Evolutionary conservation across 768 basidiomycete species (phyloP), one percentile per base, ranked within the genome.

Genomic region (Boletus vinaceobasis): DNA sequence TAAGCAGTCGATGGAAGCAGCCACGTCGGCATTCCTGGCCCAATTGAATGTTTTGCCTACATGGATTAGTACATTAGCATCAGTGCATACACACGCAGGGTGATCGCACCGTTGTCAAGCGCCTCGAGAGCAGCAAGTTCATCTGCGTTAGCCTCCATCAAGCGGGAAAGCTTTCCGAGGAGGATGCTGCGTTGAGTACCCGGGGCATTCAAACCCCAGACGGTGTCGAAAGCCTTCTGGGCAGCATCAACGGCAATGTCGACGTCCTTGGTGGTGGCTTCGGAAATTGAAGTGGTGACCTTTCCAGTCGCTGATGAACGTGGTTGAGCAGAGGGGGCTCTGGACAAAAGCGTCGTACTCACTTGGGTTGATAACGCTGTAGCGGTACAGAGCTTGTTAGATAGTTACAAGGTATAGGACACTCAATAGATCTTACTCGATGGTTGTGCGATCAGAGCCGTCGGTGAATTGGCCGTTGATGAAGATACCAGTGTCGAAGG

Each of bases 71-170:
- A 43, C 7, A 7, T 21, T 17, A 19, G 9, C 1, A 19, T 33
- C 9, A 23, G 32, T n/a, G 7, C 7, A 13, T 11, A 43, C 27
- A 2, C 17, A 38, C 19, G 23, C 14, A 27, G 10, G 15, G 27
- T 10, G 33, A 51, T 27, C 66, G 21, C 8, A 84, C 82, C 82
- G 55, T 84, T 85, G 66, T 93, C 82, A 57, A 89, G 71, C 14
- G 85, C 73, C 72, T 93, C 91, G 38, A 93, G 68, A 0, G 88
- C 88, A 1, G 87, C 82, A 50, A 93, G 74, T 51, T 83, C 80
- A 31, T 88, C 85, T 2, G 66, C 63, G 70, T 91, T 67, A 39
- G 73, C 57, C 62, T 88, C 85, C 64, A 94, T 77, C 51, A 87
- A 69, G 32, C 79, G 73, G 1, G 85, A 85, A 44, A 94, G 77